These are phyloP conservation scores for Cordyceps pruinosa DNA, from an alignment of 2,329 filamentous ascomycete species.

Conservation along the genomic window DNA sequence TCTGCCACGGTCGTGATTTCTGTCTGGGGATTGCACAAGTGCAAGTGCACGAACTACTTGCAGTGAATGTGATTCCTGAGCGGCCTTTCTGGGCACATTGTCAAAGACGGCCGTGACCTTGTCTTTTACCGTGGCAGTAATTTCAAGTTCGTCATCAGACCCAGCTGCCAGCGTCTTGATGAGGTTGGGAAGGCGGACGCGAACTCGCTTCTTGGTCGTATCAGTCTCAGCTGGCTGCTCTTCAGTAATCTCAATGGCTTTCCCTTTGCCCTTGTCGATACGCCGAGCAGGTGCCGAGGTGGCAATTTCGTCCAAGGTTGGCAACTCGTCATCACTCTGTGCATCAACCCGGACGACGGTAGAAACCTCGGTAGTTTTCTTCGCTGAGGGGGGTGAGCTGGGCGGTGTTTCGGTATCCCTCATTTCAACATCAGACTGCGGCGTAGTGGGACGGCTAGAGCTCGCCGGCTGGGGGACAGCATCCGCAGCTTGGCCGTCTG, in stretches of 20 bases:
- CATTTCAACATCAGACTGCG: conserved; percentile 47
- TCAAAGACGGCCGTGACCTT: conserved; percentile 62
- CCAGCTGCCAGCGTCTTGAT: conserved; percentile 34
- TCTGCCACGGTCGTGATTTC: conserved; percentile 37
- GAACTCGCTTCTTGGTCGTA: conserved; percentile 40
- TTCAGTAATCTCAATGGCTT: conserved; percentile 30
- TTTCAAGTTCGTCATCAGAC: conserved; percentile 58
- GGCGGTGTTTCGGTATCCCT: conserved; percentile 57
- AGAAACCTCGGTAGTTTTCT: conserved; percentile 22
- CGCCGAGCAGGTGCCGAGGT: conserved; percentile 26
- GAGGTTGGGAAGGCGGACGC: conserved; percentile 41
- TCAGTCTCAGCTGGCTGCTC: conserved; percentile 18
- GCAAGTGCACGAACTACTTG: conserved; percentile 67
- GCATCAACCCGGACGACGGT: conserved; percentile 14
- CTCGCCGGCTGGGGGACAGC: conserved; percentile 35
- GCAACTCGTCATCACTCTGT: conserved; percentile 29
- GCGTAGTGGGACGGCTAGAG: conserved; percentile 50
- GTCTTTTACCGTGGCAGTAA: conserved; percentile 43
- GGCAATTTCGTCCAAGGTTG: conserved; percentile 26
- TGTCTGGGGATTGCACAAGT: conserved; percentile 55
- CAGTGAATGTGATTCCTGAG: conserved; percentile 57
- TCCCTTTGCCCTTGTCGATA: conserved; percentile 55
- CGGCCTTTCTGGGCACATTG: conserved; percentile 54
- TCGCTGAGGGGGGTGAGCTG: conserved; percentile 53
- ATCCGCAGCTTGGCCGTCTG: conserved; percentile 24